Percentiles rank a stretch among this genome's conserved stretches.
phyloP scores from a whole-genome alignment of 2,329 filamentous ascomycete genomes.

The Paraphaeosphaeria sporulosa region DNA sequence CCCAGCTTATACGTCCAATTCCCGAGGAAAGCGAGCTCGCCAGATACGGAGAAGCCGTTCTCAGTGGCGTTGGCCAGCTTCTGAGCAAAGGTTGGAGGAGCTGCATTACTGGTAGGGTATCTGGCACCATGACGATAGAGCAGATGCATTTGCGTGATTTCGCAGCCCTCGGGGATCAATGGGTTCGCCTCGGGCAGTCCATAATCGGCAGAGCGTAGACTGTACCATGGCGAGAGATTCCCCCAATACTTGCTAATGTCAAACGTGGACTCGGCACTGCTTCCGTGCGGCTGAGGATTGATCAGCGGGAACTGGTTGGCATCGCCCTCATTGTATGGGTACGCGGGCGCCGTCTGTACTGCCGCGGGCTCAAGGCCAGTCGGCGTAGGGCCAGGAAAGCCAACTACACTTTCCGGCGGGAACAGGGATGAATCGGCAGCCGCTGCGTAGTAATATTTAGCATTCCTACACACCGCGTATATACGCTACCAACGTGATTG shows the following conservation, averaged over 20 bases:
- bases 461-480: neutral
- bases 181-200: slow-evolving; percentile 37
- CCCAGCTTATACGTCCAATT: slow-evolving; percentile 42
- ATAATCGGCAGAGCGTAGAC: slow-evolving; percentile 37
- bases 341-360: slow-evolving; percentile 37
- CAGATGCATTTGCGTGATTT: slow-evolving; percentile 38
- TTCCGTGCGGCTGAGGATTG: slow-evolving; percentile 31
- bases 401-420: neutral
- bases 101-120: slow-evolving; percentile 38
- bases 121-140: slow-evolving; percentile 42
- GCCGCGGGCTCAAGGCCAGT: slow-evolving; percentile 37
- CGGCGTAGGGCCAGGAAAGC: slow-evolving; percentile 32
- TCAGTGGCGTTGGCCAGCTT: slow-evolving; percentile 39
- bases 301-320: slow-evolving; percentile 34
- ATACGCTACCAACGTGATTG: neutral
- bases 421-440: slow-evolving; percentile 1
- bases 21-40: slow-evolving; percentile 35
- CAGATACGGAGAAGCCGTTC: slow-evolving; percentile 30
- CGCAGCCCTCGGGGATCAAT: slow-evolving; percentile 34
- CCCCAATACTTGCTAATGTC: slow-evolving; percentile 43
- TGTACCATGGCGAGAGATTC: slow-evolving; percentile 42
- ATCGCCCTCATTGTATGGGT: slow-evolving; percentile 37
- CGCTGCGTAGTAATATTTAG: neutral
- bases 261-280: slow-evolving; percentile 26
- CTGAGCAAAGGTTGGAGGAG: slow-evolving; percentile 33